A percentile compares a stretch with the other conserved stretches of the same genome.
Evolutionary conservation across 2,329 filamentous ascomycete species (phyloP).

Genomic region (Phialocephala subalpina): DNA sequence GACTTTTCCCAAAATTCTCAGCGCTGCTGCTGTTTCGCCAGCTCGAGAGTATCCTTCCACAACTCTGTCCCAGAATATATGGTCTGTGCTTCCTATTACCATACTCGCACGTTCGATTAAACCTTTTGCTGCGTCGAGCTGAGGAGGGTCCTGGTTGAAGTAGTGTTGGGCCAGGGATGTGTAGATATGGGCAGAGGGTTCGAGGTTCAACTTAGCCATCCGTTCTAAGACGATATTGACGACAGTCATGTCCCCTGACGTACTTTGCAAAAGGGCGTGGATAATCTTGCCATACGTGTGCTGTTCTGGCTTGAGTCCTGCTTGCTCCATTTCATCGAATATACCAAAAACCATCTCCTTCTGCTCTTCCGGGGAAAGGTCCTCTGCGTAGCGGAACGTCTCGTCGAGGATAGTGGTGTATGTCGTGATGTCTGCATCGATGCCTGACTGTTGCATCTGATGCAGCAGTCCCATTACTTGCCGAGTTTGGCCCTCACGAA

Average conservation of each 20-base stretch:
- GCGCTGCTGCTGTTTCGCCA: constrained; percentile 58
- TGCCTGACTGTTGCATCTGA: constrained; percentile 63
- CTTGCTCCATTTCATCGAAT: constrained; percentile 63
- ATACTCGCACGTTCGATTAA: constrained; percentile 61
- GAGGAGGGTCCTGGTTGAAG: constrained; percentile 64
- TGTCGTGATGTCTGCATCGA: constrained; percentile 71
- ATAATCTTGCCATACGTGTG: constrained; percentile 76
- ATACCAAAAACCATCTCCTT: constrained; percentile 58
- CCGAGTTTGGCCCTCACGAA: constrained; percentile 56
- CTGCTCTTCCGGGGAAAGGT: constrained; percentile 57
- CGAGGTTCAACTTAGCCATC: constrained; percentile 62
- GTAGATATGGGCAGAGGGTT: constrained; percentile 71
- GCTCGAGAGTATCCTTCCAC: constrained; percentile 70
- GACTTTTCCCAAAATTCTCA: constrained; percentile 57
- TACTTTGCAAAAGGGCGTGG: constrained; percentile 61
- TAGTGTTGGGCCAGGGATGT: constrained; percentile 77
- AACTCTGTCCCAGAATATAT: constrained; percentile 73
- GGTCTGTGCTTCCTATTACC: constrained; percentile 52
- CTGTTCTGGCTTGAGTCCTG: constrained; percentile 65
- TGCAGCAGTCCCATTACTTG: constrained; percentile 62
- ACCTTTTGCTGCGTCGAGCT: constrained; percentile 64
- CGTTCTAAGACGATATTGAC: constrained; percentile 68
- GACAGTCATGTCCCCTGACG: constrained; percentile 49
- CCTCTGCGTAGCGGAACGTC: constrained; percentile 53
- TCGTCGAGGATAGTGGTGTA: constrained; percentile 77